These are phyloP conservation scores for Phytophthora palmivora DNA, from an alignment of 352 stramenopile genomes.

Conservation along the genomic window DNA sequence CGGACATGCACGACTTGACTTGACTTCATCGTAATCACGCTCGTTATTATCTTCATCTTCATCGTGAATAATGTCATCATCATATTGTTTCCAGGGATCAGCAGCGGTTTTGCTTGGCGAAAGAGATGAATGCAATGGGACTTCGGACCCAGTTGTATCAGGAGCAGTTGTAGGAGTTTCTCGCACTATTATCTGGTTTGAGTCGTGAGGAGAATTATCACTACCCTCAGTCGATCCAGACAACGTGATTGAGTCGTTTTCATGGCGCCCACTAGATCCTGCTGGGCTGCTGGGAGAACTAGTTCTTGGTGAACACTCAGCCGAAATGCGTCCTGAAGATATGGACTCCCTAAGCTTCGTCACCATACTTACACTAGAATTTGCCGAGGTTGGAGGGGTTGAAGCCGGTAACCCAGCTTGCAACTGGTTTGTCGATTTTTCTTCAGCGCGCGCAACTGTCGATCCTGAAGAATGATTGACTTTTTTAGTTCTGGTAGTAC, in stretches of 20 bases:
- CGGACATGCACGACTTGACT: conserved; percentile 15
- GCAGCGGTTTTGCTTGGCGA: conserved; percentile 2
- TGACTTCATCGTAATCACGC: conserved; percentile 16
- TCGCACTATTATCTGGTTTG: conserved; percentile 12
- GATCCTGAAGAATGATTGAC: conserved; percentile 4
- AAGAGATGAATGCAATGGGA: not conserved
- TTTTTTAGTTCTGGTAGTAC: not conserved
- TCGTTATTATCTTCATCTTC: conserved; percentile 40
- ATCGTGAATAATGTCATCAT: conserved; percentile 26
- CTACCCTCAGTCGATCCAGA: not conserved
- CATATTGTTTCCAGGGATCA: conserved; percentile 43
- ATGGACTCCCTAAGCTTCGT: conserved; percentile 59
- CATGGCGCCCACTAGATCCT: not conserved
- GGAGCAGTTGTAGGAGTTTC: not conserved
- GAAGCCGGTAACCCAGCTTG: not conserved
- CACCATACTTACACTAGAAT: conserved; percentile 49
- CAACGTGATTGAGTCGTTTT: not conserved
- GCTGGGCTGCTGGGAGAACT: conserved; percentile 2
- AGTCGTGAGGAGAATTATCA: too few species aligned
- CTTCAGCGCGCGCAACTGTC: not conserved
- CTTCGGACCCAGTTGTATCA: not conserved
- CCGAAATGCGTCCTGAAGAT: conserved; percentile 43
- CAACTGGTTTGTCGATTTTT: conserved; percentile 15
- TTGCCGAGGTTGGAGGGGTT: conserved; percentile 21
- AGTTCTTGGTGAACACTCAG: conserved; percentile 18